Base-by-base conservation (phyloP, 768 basidiomycete species). In the Chalciporus piperatus region DNA sequence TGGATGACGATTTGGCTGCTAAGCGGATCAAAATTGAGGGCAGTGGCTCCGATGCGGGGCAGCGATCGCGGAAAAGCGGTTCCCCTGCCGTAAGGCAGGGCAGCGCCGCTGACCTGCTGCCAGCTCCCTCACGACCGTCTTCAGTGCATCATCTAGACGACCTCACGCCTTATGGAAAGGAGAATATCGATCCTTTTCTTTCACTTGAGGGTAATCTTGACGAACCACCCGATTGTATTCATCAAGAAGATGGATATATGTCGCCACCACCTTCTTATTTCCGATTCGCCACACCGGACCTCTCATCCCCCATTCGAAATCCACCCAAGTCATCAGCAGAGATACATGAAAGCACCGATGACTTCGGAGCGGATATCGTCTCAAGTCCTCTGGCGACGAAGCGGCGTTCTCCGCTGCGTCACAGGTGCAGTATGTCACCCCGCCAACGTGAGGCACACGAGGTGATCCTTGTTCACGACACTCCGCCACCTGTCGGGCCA, bases 211-310 rank as follows among this genome's bases (percentile, higher is more conserved):
- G 72, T 35, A 71, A 79, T 51, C 70, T 72, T 8, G 69, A 74
- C 27, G 65, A 74, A 22, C 60, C 53, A 41, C 58, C 64, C 30
- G 74, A 80, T 46, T 61, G 58, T 10, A 81, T 89, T 14, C 74
- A 76, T 61, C 89, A 89, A 69, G 90, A 92, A 63, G 88, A 88
- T 54, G 89, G 90, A 14, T 92, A 92, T 67, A 74, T 87, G 47
- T 89, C 89, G n/a, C 89, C 88, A 14, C 70, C 79, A 9, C 70
- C 78, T 42, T 81, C 81, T 20, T 72, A 76, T 57, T 60, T 65
- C 55, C 76, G 75, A 45, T 70, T 68, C 52, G 73, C 73, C 54
- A 84, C 83, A 33, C 76, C 76, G 22, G 81, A 87, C 51, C 59
- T 90, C 25, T 88, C 86, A 42, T 89, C 88, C 11, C 87, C 88